Evolutionary conservation across 768 basidiomycete species (phyloP).

Genomic region (Strobilomyces confusus): DNA sequence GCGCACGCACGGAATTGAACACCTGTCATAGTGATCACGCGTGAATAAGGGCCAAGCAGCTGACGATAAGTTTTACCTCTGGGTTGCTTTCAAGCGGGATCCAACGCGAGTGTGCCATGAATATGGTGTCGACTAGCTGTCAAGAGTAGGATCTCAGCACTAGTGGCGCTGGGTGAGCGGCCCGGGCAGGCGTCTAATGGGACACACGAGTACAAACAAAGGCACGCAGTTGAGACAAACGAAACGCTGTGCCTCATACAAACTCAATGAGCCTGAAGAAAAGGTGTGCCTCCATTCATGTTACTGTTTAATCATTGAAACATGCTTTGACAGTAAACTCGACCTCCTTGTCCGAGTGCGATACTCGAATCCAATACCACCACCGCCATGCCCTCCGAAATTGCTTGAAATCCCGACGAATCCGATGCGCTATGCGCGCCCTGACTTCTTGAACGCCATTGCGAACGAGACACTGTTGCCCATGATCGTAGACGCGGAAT

Average conservation of each 20-base stretch:
- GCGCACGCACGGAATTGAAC: conserved; percentile 28
- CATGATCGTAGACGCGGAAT: conserved; percentile 96
- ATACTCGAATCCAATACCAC: conserved; percentile 89
- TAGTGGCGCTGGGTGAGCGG: no score
- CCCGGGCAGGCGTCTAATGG: no score
- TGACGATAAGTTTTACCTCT: conserved; percentile 31
- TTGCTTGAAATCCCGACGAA: conserved; percentile 89
- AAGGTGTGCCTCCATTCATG: conserved; percentile 34
- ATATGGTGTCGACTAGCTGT: no score
- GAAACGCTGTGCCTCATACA: conserved; percentile 1
- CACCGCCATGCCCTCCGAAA: conserved; percentile 97
- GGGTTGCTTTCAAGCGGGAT: conserved; percentile 81
- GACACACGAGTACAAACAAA: neutral
- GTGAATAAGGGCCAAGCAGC: conserved; percentile 4
- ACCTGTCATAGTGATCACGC: conserved; percentile 14
- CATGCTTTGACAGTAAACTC: conserved; percentile 54
- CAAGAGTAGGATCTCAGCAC: no score
- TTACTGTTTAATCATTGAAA: neutral
- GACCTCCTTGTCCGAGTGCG: conserved; percentile 92
- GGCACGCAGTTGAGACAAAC: neutral
- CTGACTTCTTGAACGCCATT: conserved; percentile 78
- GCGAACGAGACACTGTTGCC: conserved; percentile 81
- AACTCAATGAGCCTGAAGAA: conserved; percentile 52
- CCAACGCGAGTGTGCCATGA: conserved; percentile 48
- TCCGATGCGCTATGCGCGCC: conserved; percentile 80